phyloP scores from a whole-genome alignment of 495 filamentous ascomycete genomes.

The Aspergillus hancockii region DNA sequence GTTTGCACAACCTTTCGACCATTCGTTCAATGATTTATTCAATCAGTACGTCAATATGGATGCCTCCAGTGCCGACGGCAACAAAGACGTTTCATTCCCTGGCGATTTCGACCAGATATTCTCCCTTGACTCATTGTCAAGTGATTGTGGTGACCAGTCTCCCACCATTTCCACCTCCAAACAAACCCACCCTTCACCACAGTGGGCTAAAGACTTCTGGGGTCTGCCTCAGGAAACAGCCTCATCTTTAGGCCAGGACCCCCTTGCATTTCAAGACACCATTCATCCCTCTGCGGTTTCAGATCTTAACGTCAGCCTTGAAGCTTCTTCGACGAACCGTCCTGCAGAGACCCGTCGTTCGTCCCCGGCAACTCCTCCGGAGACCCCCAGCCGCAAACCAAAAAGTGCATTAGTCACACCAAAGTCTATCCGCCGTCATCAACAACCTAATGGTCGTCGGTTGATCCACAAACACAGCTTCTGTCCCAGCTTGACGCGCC shows the following conservation, averaged over 20 bases:
- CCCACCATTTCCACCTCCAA: constrained; percentile 39
- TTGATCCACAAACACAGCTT: constrained; percentile 45
- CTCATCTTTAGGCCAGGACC: constrained; percentile 26
- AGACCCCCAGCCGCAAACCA: constrained; percentile 42
- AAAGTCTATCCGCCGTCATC: constrained; percentile 44
- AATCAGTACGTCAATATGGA: constrained; percentile 55
- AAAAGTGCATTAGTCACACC: constrained; percentile 43
- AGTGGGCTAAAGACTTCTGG: constrained; percentile 45
- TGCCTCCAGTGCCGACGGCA: constrained; percentile 38
- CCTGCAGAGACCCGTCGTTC: constrained; percentile 23
- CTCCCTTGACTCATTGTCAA: constrained; percentile 42
- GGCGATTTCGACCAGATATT: constrained; percentile 49
- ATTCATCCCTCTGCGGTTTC: constrained; percentile 44
- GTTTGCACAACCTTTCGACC: constrained; percentile 50
- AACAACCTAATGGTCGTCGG: constrained; percentile 43
- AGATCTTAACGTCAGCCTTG: constrained; percentile 36
- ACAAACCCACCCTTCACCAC: constrained; percentile 37
- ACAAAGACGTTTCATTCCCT: constrained; percentile 46
- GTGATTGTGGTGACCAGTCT: constrained; percentile 49
- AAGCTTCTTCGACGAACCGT: constrained; percentile 28
- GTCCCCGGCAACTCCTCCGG: constrained; percentile 47
- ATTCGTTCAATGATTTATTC: constrained; percentile 55
- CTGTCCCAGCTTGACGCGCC: constrained; percentile 45
- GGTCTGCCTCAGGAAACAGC: constrained; percentile 38
- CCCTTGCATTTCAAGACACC: constrained; percentile 41